phyloP scores from a whole-genome alignment of 192 early-diverging fungal species.

The Helicostylum pulchrum region DNA sequence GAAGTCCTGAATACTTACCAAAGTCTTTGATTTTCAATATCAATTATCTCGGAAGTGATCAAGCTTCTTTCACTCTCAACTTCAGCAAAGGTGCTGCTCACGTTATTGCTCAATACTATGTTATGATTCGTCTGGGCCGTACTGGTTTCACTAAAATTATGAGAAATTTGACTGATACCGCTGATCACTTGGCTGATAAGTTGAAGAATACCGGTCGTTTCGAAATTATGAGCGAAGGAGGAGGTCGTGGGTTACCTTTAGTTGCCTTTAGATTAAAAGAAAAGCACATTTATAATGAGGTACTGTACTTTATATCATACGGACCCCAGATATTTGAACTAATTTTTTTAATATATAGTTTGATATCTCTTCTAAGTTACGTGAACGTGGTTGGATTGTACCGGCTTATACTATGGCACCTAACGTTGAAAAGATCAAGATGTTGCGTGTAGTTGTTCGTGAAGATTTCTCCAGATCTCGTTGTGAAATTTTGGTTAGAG shows the following conservation, averaged over 20 bases:
- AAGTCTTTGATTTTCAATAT: slow-evolving; percentile 72
- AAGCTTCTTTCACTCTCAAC: slow-evolving; percentile 68
- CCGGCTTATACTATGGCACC: slow-evolving; percentile 65
- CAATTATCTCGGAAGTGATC: slow-evolving; percentile 31
- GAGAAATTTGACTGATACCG: slow-evolving; percentile 51
- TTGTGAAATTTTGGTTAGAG: slow-evolving; percentile 29
- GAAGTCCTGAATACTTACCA: slow-evolving; percentile 61
- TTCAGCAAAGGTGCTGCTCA: slow-evolving; percentile 65
- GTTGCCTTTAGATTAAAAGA: slow-evolving; percentile 60
- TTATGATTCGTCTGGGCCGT: slow-evolving; percentile 68
- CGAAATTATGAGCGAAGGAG: slow-evolving; percentile 46
- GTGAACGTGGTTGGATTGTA: slow-evolving; percentile 71
- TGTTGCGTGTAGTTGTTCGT: slow-evolving; percentile 67
- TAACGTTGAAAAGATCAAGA: slow-evolving; percentile 40
- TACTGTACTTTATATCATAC: not conserved
- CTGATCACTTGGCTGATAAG: slow-evolving; percentile 50
- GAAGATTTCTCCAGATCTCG: slow-evolving; percentile 39
- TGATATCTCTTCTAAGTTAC: slow-evolving; percentile 55
- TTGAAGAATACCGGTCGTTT: slow-evolving; percentile 60
- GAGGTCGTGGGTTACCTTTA: slow-evolving; percentile 53
- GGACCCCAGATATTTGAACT: not conserved
- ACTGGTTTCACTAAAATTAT: slow-evolving; percentile 71
- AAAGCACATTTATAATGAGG: slow-evolving; percentile 35
- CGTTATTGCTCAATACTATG: slow-evolving; percentile 81
- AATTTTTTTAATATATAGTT: slow-evolving; percentile 45